Evolutionary conservation across 1,284 basidiomycete species (phyloP).

Genomic region (Inonotus obliquus): DNA sequence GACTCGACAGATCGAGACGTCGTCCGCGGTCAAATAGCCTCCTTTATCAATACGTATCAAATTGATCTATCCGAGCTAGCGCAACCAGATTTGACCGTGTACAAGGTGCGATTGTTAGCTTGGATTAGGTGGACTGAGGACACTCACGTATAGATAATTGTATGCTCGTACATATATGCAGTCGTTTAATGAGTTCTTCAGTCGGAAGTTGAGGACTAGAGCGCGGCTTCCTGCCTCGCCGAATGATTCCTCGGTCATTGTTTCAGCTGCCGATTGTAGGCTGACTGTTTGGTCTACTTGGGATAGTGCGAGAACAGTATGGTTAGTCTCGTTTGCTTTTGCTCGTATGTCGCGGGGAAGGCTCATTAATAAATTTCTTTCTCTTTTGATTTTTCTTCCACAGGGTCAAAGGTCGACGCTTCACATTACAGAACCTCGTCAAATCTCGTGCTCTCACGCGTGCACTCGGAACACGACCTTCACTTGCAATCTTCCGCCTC

Average conservation of each 20-base stretch:
- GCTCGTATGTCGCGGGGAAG: no score
- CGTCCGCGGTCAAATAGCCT: slow-evolving; percentile 35
- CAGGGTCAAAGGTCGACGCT: slow-evolving; percentile 50
- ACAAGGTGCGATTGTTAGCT: slow-evolving; percentile 27
- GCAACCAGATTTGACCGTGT: slow-evolving; percentile 37
- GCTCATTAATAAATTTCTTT: not conserved
- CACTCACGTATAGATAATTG: not conserved
- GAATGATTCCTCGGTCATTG: slow-evolving; percentile 35
- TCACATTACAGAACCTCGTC: slow-evolving; percentile 41
- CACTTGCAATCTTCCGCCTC: slow-evolving; percentile 40
- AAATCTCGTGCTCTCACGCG: slow-evolving; percentile 28
- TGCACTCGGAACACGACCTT: slow-evolving; percentile 26
- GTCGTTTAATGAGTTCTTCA: slow-evolving; percentile 58
- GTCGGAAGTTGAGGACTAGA: slow-evolving; percentile 40
- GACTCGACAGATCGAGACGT: slow-evolving; percentile 23
- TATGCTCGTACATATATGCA: slow-evolving; percentile 19
- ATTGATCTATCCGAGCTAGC: slow-evolving; percentile 41
- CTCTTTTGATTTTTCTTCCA: not conserved
- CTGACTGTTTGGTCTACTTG: slow-evolving; percentile 42
- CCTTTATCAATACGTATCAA: slow-evolving; percentile 46
- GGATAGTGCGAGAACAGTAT: slow-evolving; percentile 40
- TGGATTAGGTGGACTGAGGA: no score
- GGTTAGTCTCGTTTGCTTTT: slow-evolving; percentile 26
- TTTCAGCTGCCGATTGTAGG: slow-evolving; percentile 48
- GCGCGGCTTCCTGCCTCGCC: slow-evolving; percentile 42